Base-by-base conservation (phyloP, 176 grass and related monocot species). In the Thinopyrum elongatum region DNA sequence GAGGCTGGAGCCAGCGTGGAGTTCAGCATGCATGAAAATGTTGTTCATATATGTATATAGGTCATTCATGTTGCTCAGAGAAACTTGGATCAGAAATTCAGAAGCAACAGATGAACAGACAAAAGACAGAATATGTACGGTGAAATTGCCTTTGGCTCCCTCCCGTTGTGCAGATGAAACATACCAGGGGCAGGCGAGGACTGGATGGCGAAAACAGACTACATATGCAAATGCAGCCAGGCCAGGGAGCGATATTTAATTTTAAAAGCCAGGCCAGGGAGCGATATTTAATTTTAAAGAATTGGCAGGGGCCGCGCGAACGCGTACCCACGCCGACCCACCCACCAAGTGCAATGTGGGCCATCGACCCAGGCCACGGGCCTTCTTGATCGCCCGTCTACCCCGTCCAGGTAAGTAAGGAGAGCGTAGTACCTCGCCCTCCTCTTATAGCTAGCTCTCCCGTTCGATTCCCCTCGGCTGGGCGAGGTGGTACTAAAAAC, bases 381-480 rank as follows among this genome's bases (percentile, higher is more conserved):
- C 31, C 62, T 84, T 72, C 0, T 0, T 87, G 80, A 84, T 87
- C 62, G 31, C 30, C 68, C 49, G 80, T 89, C 41, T 70, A 90
- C 80, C 80, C 81, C 77, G 87, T 82, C 84, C 87, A 84, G 84
- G 77, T 85, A 87, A 89, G 86, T 86, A 70, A 53, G 66, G 63
- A 83, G 0, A 34, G 79, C 0, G 74, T 0, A 0, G 84, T 58
- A 65, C 66, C 66, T 57, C 53, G 53, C 53, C 19, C 19, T 57
- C 19, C 0, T 22, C 7, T 57, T 57, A 57, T 57, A 57, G 17
- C 53, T 19, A 9, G 53, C 19, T 0, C 19, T 22, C 19, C 53
- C 19, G 0, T 7, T 57, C 7, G 53, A 22, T 57, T 3, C 19
- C 0, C 53, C 53, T 22, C 53, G 6, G 53, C 53, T 22, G 2